phyloP scores from a whole-genome alignment of 306 rosid genomes.

The Amphicarpaea edgeworthii region DNA sequence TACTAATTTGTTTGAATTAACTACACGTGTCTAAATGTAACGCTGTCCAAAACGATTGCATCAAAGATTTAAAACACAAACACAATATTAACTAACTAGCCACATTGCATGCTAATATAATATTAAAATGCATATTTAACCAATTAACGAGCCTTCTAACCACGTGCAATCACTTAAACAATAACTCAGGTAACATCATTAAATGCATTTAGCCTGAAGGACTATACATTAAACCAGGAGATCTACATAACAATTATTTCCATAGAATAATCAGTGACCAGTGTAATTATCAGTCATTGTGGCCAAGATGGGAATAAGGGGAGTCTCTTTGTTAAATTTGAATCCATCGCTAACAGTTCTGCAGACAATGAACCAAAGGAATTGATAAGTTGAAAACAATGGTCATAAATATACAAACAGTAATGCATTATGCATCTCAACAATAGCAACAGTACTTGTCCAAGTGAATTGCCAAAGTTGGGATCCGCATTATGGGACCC shows the following conservation, averaged over 20 bases:
- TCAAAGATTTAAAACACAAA: conserved; percentile 26
- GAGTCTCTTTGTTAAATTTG: conserved; percentile 74
- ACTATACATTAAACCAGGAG: conserved; percentile 1
- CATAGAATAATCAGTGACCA: background rate
- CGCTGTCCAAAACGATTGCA: conserved; percentile 13
- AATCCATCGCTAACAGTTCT: conserved; percentile 80
- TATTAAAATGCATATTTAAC: conserved; percentile 3
- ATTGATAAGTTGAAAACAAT: background rate
- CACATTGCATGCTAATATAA: conserved; percentile 11
- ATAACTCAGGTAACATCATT: background rate
- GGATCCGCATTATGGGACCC: conserved; percentile 87
- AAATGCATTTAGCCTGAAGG: background rate
- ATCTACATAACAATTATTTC: background rate
- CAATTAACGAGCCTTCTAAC: conserved; percentile 16
- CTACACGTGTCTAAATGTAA: background rate
- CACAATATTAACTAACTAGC: conserved; percentile 5
- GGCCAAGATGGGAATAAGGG: conserved; percentile 91
- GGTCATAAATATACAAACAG: conserved; percentile 11
- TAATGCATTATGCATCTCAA: conserved; percentile 33
- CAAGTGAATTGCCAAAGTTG: conserved; percentile 91
- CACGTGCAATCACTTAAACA: background rate
- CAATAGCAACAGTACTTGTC: conserved; percentile 64
- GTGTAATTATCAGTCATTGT: conserved; percentile 62
- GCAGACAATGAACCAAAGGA: conserved; percentile 28
- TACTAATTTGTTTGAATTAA: conserved; percentile 17